A percentile compares a stretch with the other conserved stretches of the same genome.
Evolutionary conservation across 1,284 basidiomycete genomes (phyloP).

Genomic region (Ustilago vetiveriae): DNA sequence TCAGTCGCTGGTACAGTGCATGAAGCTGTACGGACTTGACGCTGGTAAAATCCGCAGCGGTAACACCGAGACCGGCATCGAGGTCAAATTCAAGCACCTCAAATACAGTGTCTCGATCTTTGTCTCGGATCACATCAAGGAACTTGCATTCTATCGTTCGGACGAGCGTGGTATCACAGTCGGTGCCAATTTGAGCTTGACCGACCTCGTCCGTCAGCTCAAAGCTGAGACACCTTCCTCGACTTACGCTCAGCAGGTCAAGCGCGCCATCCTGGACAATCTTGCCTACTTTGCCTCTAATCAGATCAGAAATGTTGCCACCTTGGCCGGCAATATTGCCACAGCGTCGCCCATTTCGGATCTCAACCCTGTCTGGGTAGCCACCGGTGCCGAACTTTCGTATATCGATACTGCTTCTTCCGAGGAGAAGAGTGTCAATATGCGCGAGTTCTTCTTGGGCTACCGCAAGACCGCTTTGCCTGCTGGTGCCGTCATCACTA

Average conservation of each 20-base stretch:
- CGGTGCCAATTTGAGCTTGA: conserved; percentile 63
- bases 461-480: conserved; percentile 67
- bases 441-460: conserved; percentile 64
- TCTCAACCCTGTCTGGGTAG: conserved; percentile 68
- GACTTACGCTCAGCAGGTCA: conserved; percentile 44
- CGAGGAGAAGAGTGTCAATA: conserved; percentile 40
- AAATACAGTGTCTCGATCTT: conserved; percentile 63
- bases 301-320: conserved; percentile 67
- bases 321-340: conserved; percentile 66
- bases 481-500: conserved; percentile 60
- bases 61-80: conserved; percentile 61
- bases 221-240: conserved; percentile 36
- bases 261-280: conserved; percentile 51
- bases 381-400: conserved; percentile 53
- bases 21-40: conserved; percentile 37
- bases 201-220: conserved; percentile 43
- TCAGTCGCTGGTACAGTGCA: conserved; percentile 43
- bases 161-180: conserved; percentile 51
- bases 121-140: conserved; percentile 58
- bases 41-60: conserved; percentile 55
- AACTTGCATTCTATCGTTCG: conserved; percentile 42
- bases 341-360: conserved; percentile 68
- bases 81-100: conserved; percentile 58
- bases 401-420: conserved; percentile 51
- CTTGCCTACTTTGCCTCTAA: conserved; percentile 65